Conservation (phyloP, 106 monocot species). For the Platanthera guangdongensis region DNA sequence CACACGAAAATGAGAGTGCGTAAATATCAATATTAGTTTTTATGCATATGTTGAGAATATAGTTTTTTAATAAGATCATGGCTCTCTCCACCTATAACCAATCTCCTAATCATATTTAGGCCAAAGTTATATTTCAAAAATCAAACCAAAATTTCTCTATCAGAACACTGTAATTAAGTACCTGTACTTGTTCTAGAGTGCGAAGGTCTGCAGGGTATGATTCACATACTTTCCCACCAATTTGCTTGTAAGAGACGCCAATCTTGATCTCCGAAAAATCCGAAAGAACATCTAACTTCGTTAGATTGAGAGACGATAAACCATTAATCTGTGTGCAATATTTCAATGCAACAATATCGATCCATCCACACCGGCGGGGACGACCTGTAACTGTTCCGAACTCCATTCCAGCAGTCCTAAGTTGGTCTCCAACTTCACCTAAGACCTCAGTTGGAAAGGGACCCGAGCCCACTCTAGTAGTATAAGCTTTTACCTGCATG, state of each 20-base stretch:
- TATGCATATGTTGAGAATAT: background rate
- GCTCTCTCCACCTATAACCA: too few relatives aligned
- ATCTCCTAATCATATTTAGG: background rate
- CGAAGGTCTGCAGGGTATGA: slow-evolving; percentile 81
- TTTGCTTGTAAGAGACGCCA: slow-evolving; percentile 54
- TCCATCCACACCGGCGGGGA: slow-evolving; percentile 95
- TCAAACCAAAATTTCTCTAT: background rate
- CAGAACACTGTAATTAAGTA: slow-evolving; percentile 4
- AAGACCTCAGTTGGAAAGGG: slow-evolving; percentile 91
- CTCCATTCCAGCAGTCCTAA: slow-evolving; percentile 82
- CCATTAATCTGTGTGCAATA: slow-evolving; percentile 86
- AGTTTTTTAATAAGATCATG: background rate
- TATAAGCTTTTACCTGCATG: slow-evolving; percentile 88
- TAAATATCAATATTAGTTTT: background rate
- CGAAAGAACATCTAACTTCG: slow-evolving; percentile 90
- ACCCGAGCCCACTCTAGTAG: slow-evolving; percentile 85
- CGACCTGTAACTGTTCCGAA: slow-evolving; percentile 95
- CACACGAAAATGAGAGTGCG: background rate
- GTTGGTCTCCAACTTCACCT: slow-evolving; percentile 63
- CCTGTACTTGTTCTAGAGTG: slow-evolving; percentile 66
- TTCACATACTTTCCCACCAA: slow-evolving; percentile 42
- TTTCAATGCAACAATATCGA: slow-evolving; percentile 80
- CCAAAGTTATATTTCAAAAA: background rate
- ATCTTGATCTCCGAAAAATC: slow-evolving; percentile 72
- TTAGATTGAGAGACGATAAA: slow-evolving; percentile 85